Percentiles rank a stretch among this genome's conserved stretches.
Conservation (phyloP, 768 basidiomycete species). For the Leccinum variicolor region DNA sequence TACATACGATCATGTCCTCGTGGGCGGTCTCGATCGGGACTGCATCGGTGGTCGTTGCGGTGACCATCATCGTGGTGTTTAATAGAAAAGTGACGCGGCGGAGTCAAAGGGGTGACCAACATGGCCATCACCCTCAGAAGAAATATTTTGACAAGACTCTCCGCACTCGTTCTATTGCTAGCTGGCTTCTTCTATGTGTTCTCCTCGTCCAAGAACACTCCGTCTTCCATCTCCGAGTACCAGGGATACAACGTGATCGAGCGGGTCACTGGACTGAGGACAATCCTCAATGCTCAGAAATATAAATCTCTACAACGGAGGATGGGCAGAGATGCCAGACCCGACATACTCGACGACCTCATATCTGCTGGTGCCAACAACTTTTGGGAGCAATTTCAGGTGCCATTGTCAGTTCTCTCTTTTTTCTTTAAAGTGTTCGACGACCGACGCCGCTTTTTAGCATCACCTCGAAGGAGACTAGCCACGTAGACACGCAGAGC, state of each 20-base stretch:
- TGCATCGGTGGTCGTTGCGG: slow-evolving; percentile 57
- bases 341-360: slow-evolving; percentile 74
- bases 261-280: slow-evolving; percentile 58
- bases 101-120: not conserved
- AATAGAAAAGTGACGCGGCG: not conserved
- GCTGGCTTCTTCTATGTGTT: slow-evolving; percentile 19
- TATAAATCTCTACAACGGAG: slow-evolving; percentile 86
- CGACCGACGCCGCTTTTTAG: slow-evolving; percentile 33
- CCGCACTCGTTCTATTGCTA: slow-evolving; percentile 20
- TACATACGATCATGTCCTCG: slow-evolving; percentile 93
- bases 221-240: slow-evolving; percentile 39
- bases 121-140: slow-evolving; percentile 33
- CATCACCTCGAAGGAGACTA: slow-evolving; percentile 78
- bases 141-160: slow-evolving; percentile 23
- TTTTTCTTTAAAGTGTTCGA: not conserved
- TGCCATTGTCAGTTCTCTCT: slow-evolving; percentile 71
- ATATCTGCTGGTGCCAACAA: slow-evolving; percentile 76
- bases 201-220: slow-evolving; percentile 11
- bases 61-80: slow-evolving; percentile 9
- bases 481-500: slow-evolving; percentile 86
- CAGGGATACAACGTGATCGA: slow-evolving; percentile 61
- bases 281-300: slow-evolving; percentile 76
- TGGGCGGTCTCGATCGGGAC: slow-evolving; percentile 92
- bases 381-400: slow-evolving; percentile 91
- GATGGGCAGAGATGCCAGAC: slow-evolving; percentile 80